Evolutionary conservation across 441 rosid species (phyloP).

Genomic region (Erodium texanum): DNA sequence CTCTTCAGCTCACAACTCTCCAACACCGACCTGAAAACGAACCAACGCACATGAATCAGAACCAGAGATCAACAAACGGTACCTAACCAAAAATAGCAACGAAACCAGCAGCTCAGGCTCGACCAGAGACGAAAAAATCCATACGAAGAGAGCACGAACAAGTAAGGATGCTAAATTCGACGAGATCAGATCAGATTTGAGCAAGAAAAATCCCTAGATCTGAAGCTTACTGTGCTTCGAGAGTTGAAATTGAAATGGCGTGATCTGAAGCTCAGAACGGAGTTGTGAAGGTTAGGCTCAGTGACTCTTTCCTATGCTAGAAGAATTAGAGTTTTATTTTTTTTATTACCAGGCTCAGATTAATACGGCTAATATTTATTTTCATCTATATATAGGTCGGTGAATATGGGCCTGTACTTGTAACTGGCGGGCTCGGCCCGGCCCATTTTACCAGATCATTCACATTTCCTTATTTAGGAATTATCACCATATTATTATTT

Average conservation of each 20-base stretch:
- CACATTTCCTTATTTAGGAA: background rate
- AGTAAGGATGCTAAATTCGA: background rate
- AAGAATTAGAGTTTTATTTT: background rate
- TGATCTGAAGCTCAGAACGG: background rate
- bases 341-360: background rate
- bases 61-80: background rate
- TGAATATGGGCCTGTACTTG: background rate
- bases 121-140: background rate
- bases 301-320: background rate
- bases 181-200: background rate
- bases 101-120: background rate
- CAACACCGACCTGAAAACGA: constrained; percentile 1
- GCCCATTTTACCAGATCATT: background rate
- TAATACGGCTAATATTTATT: background rate
- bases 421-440: background rate
- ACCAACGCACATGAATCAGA: background rate
- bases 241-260: background rate
- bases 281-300: background rate
- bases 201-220: background rate
- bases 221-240: background rate
- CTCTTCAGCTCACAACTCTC: background rate
- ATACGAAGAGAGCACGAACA: background rate
- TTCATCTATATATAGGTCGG: background rate
- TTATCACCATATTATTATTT: no score
- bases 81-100: background rate